Conservation (phyloP, 148 eudicot genomes). For the Fallopia convolvulus region DNA sequence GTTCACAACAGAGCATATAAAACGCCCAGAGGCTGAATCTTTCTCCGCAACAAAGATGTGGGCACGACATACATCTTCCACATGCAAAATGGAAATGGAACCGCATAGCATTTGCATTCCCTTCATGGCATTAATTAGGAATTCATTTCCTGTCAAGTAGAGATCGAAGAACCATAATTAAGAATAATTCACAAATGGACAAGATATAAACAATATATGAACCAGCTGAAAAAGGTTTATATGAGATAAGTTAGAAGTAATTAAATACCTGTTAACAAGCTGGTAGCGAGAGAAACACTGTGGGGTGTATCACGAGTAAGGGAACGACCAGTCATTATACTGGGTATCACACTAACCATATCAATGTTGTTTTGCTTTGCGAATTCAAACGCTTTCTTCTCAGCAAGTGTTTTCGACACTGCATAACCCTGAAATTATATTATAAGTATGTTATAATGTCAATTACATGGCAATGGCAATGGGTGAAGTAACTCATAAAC, state of each 20-base stretch:
- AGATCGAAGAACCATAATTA: neutral
- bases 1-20: constrained; percentile 40
- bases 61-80: constrained; percentile 57
- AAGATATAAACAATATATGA: no score
- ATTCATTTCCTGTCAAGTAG: constrained; percentile 31
- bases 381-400: constrained; percentile 49
- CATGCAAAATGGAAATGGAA: constrained; percentile 18
- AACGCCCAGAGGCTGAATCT: constrained; percentile 53
- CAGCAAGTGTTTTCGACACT: constrained; percentile 48
- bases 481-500: no score
- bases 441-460: neutral
- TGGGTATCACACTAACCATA: constrained; percentile 51
- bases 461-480: no score
- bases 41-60: constrained; percentile 52
- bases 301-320: constrained; percentile 38
- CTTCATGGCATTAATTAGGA: constrained; percentile 32
- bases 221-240: no score
- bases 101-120: constrained; percentile 55
- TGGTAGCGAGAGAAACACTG: constrained; percentile 38
- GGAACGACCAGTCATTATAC: constrained; percentile 44
- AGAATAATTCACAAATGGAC: no score
- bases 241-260: no score
- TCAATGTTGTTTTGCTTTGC: constrained; percentile 46
- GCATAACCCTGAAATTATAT: constrained; percentile 47
- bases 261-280: constrained; percentile 42